Base-by-base conservation (phyloP, 177 flowering plant species). In the Vitis hybrid region DNA sequence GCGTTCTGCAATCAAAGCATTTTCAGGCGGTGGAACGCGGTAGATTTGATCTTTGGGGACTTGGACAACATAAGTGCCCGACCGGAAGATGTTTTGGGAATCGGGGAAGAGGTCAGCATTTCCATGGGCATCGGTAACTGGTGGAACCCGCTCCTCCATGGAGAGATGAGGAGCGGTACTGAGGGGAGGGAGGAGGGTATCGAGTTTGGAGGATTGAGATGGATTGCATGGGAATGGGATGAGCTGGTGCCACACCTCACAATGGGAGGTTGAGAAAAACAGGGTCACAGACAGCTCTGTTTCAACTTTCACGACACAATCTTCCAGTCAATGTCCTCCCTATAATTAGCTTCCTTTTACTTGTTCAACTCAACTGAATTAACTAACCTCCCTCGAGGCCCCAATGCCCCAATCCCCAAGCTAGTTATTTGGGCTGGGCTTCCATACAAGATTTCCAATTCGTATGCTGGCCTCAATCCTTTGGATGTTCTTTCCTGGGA, bases 41-140 rank as follows among this genome's bases (percentile, higher is more conserved):
- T 85, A 89, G 60, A 89, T 76, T 75, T 84, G 89, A 51, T 86
- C 90, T 59, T 82, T 85, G 12, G 88, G 89, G 66, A 85, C 62
- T 52, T 82, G 89, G 62, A 88, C 84, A 3, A 89, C 76, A 77
- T 82, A 88, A 59, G 88, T 88, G 8, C 79, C 85, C 0, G 76
- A 15, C 4, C 62, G 61, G 44, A 53, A 62, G 61, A 28, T 11
- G 14, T 51, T 1, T 14, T 63, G 33, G 20, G n/a, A 1, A 1
- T 57, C n/a, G 51, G 49, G 11, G 6, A 12, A 33, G n/a, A 38
- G 57, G 31, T 28, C 31, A 28, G 31, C 0, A 28, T 28, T 28
- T 28, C 31, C 31, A 3, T 28, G 4, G 70, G 57, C 28, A 28
- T 31, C 22, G 49, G 10, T 64, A 9, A 72, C 33, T 49, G 81